Evolutionary conservation across 495 filamentous ascomycete species (phyloP).

Genomic region (Aspergillus baeticus): DNA sequence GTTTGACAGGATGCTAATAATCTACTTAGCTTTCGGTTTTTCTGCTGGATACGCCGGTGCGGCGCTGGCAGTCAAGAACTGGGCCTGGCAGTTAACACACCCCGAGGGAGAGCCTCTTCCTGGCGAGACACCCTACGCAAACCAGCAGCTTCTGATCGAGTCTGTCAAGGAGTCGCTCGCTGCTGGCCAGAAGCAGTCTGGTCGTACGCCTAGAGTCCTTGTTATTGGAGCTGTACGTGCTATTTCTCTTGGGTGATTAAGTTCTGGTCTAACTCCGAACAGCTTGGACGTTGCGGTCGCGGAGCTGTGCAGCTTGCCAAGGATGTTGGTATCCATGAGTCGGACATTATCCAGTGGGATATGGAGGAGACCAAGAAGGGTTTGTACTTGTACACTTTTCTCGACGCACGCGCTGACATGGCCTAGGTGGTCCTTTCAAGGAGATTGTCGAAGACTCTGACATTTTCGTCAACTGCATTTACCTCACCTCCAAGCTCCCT

Average conservation of each 20-base stretch:
- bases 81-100: conserved; percentile 84
- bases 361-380: conserved; percentile 73
- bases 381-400: conserved; percentile 7
- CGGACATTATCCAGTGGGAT: conserved; percentile 87
- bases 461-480: conserved; percentile 93
- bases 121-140: conserved; percentile 70
- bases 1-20: conserved; percentile 8
- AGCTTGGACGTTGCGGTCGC: conserved; percentile 79
- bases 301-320: conserved; percentile 80
- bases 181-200: conserved; percentile 53
- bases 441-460: conserved; percentile 71
- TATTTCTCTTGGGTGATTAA: background rate
- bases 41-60: conserved; percentile 77
- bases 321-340: conserved; percentile 70
- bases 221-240: conserved; percentile 58
- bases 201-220: conserved; percentile 51
- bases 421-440: conserved; percentile 72
- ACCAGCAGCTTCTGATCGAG: conserved; percentile 68
- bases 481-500: conserved; percentile 67
- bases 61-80: conserved; percentile 78
- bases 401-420: background rate
- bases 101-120: conserved; percentile 61
- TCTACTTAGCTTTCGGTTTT: conserved; percentile 58
- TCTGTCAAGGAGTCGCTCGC: conserved; percentile 70
- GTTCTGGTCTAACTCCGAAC: conserved; percentile 14